Evolutionary conservation across 352 stramenopile genomes (phyloP).

Genomic region (Pythium chondricola): DNA sequence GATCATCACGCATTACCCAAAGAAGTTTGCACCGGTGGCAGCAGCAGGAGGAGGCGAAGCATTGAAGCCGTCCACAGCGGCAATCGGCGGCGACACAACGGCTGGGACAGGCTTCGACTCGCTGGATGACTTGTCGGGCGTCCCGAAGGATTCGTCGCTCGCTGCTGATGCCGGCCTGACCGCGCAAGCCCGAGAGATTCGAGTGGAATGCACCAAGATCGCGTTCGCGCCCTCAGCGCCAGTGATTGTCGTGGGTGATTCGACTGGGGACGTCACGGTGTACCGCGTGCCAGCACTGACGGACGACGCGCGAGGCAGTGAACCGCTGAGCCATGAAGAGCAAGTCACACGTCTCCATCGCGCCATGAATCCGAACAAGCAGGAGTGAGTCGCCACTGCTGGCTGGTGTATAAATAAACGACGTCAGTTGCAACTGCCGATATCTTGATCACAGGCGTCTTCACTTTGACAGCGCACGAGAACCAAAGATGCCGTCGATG

Average conservation of each 20-base stretch:
- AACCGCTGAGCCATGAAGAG: constrained; percentile 33
- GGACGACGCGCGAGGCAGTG: constrained; percentile 6
- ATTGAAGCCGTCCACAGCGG: constrained; percentile 7
- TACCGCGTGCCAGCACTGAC: constrained; percentile 53
- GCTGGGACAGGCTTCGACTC: constrained; percentile 2
- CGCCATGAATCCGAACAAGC: constrained; percentile 48
- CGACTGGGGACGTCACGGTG: constrained; percentile 63
- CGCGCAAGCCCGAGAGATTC: constrained; percentile 20
- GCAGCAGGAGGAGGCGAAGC: constrained; percentile 9
- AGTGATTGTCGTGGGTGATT: constrained; percentile 73
- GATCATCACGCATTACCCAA: constrained; percentile 69
- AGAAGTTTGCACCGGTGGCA: constrained; percentile 30
- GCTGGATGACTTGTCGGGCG: constrained; percentile 2
- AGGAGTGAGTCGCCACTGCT: constrained; percentile 19
- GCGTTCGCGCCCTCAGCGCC: constrained; percentile 63
- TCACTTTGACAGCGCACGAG: background rate
- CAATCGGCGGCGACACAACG: background rate
- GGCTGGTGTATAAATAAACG: constrained; percentile 5
- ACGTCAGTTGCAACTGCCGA: background rate
- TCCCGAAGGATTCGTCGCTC: background rate
- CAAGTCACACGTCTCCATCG: constrained; percentile 46
- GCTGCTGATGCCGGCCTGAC: background rate
- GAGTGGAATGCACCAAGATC: constrained; percentile 61
- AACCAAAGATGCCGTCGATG: constrained; percentile 10
- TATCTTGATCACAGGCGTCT: background rate